Evolutionary conservation across 495 filamentous ascomycete genomes (phyloP), one percentile per base, ranked within the genome.

Genomic region (Penicillium nucicola): DNA sequence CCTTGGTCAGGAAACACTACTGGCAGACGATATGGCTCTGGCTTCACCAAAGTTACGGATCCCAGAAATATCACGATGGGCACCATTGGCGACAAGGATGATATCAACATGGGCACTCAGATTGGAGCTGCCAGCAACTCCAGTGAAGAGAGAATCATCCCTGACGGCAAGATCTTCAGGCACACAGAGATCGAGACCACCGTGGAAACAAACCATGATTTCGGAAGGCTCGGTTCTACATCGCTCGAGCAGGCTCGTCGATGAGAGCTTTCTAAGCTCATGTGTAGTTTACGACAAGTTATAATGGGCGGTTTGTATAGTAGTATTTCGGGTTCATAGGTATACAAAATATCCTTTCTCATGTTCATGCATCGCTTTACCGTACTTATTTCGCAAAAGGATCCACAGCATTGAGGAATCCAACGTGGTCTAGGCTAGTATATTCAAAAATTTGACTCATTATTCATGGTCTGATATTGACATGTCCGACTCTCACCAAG

Each of bases 131-230:
- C 22, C 0, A 54, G 53, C 28, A 56, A 57, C 13, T 55, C 56
- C 7, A 69, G 67, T 15, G 59, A 73, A 39, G 69, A 73, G 25
- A 43, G 68, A 0, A 69, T 72, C 30, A 64, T 73, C 20, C 69
- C 68, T 3, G 58, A 70, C 8, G 68, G 68, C 6, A 69, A 65
- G 58, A 73, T 73, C 39, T 62, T 62, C 32, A 48, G 66, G 5
- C 64, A 67, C 13, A 73, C 69, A 9, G 59, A 69, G 55, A 71
- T 73, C 37, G 62, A 69, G 51, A 69, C 68, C 13, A 71, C 62
- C 12, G 56, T 71, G 12, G 68, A 71, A 45, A 45, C 61, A 8
- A 57, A 52, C 46, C 41, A 42, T 28, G 57, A 58, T 25, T 60
- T 41, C 36, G 28, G 39, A 10, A 31, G 40, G 13, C 17, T 15